These are phyloP conservation scores for Phytopythium oedochilum DNA, from an alignment of 352 stramenopile species.

Conservation along the genomic window DNA sequence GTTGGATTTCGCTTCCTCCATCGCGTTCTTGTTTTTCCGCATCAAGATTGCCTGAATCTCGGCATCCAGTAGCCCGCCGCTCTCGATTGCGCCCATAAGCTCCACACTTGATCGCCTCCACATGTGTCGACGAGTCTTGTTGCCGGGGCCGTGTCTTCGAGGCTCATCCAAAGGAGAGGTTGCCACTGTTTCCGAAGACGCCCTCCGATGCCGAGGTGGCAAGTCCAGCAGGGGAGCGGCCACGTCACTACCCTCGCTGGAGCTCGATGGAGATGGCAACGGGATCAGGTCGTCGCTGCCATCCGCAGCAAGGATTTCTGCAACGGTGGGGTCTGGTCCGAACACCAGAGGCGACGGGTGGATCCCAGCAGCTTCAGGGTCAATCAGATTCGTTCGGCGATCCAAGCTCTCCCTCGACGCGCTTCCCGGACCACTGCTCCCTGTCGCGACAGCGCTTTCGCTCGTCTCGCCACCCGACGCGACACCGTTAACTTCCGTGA, in stretches of 20 bases:
- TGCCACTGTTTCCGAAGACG: slow-evolving; percentile 25
- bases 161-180: background rate
- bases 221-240: slow-evolving; percentile 6
- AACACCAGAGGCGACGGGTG: slow-evolving; percentile 40
- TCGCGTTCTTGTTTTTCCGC: slow-evolving; percentile 3
- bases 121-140: slow-evolving; percentile 1
- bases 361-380: slow-evolving; percentile 7
- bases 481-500: background rate
- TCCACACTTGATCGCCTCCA: slow-evolving; percentile 58
- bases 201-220: slow-evolving; percentile 13
- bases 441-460: background rate
- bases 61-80: slow-evolving; percentile 35
- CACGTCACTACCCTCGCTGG: slow-evolving; percentile 10
- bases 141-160: background rate
- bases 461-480: background rate
- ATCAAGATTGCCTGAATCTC: slow-evolving; percentile 23
- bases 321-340: slow-evolving; percentile 18
- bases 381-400: slow-evolving; percentile 12
- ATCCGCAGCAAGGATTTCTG: background rate
- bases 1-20: background rate
- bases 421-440: background rate
- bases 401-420: slow-evolving; percentile 10
- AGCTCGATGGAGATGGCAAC: slow-evolving; percentile 26
- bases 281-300: background rate
- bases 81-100: slow-evolving; percentile 60